Conservation (phyloP, 768 basidiomycete species). For the Cystoderma amianthinum region DNA sequence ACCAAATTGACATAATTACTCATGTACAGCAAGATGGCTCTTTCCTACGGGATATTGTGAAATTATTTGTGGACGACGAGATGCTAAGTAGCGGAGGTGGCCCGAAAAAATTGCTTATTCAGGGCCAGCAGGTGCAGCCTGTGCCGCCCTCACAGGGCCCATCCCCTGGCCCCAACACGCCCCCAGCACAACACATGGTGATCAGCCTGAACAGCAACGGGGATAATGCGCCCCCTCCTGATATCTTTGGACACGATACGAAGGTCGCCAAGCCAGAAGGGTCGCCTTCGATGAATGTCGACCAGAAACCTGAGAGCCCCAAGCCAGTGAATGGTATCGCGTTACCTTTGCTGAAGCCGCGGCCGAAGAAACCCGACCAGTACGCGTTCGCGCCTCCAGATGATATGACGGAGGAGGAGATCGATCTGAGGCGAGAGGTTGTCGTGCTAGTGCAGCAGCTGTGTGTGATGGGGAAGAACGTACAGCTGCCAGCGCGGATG, state of each 20-base stretch:
- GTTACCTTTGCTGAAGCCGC: constrained; percentile 15
- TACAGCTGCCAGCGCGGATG: constrained; percentile 83
- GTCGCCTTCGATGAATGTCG: constrained; percentile 30
- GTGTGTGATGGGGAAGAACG: constrained; percentile 93
- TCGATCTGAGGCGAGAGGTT: constrained; percentile 63
- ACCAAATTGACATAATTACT: constrained; percentile 96
- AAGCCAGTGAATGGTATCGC: constrained; percentile 21
- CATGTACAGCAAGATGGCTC: constrained; percentile 74
- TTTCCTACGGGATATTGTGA: constrained; percentile 76
- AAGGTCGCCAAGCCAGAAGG: constrained; percentile 9
- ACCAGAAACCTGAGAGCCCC: constrained; percentile 20
- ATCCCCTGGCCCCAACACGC: constrained; percentile 6
- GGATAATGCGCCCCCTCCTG: constrained; percentile 22
- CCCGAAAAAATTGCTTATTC: constrained; percentile 10
- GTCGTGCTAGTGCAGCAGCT: constrained; percentile 88
- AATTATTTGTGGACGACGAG: constrained; percentile 68
- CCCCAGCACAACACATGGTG: constrained; percentile 20
- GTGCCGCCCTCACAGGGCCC: constrained; percentile 17
- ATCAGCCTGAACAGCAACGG: constrained; percentile 35
- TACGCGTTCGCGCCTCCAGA: constrained; percentile 57
- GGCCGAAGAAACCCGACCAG: constrained; percentile 12
- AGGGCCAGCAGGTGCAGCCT: constrained; percentile 14
- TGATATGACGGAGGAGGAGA: constrained; percentile 46
- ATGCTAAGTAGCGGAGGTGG: constrained; percentile 35
- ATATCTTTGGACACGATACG: background rate